A percentile compares a stretch with the other conserved stretches of the same genome.
Evolutionary conservation across 106 monocot genomes (phyloP).

Genomic region (Dioscorea dumetorum): DNA sequence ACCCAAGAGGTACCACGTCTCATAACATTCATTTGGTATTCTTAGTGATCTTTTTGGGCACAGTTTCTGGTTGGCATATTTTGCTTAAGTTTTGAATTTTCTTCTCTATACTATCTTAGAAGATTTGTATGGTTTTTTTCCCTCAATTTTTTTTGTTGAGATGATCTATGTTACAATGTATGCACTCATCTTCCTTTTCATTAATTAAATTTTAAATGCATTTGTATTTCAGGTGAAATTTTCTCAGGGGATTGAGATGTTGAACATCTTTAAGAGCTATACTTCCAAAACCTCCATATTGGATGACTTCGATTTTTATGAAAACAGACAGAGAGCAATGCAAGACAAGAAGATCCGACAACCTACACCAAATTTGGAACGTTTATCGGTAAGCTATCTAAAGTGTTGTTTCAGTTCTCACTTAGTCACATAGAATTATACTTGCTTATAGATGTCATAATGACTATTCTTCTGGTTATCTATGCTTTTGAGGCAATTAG

Average conservation of each 20-base stretch:
- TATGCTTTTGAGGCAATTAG: neutral
- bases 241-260: slow-evolving; percentile 71
- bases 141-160: too few relatives aligned
- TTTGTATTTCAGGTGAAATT: slow-evolving; percentile 61
- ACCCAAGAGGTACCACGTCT: slow-evolving; percentile 27
- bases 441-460: neutral
- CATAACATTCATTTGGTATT: too few relatives aligned
- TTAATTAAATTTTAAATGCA: too few relatives aligned
- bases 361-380: slow-evolving; percentile 8
- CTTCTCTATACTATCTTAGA: too few relatives aligned
- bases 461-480: neutral
- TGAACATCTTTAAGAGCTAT: slow-evolving; percentile 74
- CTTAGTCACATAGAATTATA: neutral
- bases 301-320: slow-evolving; percentile 83
- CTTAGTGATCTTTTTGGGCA: too few relatives aligned
- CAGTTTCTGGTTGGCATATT: too few relatives aligned
- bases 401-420: neutral
- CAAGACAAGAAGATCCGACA: slow-evolving; percentile 58
- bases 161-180: too few relatives aligned
- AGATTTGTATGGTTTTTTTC: too few relatives aligned
- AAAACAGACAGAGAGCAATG: slow-evolving; percentile 77
- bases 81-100: too few relatives aligned
- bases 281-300: slow-evolving; percentile 73
- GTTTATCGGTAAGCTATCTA: slow-evolving; percentile 19
- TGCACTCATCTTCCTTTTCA: too few relatives aligned